Evolutionary conservation across 208 protist species (phyloP), one percentile per base, ranked within the genome.

Genomic region (Wallacemonas sp.): DNA sequence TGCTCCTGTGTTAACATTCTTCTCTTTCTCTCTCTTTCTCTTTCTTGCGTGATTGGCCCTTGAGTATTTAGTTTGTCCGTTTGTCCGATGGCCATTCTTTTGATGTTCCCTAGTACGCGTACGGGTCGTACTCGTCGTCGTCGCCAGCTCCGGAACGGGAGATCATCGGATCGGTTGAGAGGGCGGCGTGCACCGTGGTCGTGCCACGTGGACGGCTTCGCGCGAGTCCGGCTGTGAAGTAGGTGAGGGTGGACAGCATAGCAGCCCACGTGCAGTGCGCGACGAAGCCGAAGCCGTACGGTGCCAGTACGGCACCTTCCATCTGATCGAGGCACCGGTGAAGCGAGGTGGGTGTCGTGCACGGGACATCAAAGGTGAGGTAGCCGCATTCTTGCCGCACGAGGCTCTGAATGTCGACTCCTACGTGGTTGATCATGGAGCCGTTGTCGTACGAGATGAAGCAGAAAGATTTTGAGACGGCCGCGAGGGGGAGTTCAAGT

Each of bases 361-460:
- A 59, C 29, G 29, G 36, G 10, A 16, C 31, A 28, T 59, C 26
- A 7, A 33, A n/a, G 0, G 52, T 10, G n/a, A 59, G 22, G 52
- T 59, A 57, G 31, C 29, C 38, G 45, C 62, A 67, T 26, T 67
- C 45, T 28, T n/a, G 10, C 28, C 18, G 29, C 23, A 67, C 62
- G n/a, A 23, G 10, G 45, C 29, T 31, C 18, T 10, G 3, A n/a
- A 67, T 44, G 41, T 67, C 62, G 3, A 38, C 62, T 7, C 42
- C 45, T 18, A 12, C 8, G 5, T n/a, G 5, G 26, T 52, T 57
- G n/a, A 67, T n/a, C 22, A 44, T 41, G 3, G 42, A 57, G 23
- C 62, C 45, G 31, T 67, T 67, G 41, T 28, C 16, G 31, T 50
- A 48, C 7, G 62, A 39, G 26, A 67, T 38, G 25, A 57, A 67